These are phyloP conservation scores for Pholiota molesta DNA, from an alignment of 768 basidiomycete genomes.

Conservation along the genomic window DNA sequence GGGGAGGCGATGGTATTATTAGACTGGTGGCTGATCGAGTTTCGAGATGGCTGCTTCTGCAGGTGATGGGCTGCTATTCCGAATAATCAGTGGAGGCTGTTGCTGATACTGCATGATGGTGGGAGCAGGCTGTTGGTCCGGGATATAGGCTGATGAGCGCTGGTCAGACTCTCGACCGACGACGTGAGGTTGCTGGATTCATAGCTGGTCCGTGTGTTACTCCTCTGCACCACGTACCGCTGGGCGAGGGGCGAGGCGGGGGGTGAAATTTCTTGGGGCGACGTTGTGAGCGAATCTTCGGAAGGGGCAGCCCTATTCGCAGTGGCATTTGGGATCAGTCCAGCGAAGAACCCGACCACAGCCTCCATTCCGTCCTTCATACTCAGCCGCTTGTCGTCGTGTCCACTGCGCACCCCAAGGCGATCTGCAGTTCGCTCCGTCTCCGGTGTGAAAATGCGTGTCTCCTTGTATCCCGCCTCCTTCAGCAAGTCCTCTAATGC, in stretches of 20 bases:
- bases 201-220: slow-evolving; percentile 13
- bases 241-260: slow-evolving; percentile 34
- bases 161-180: slow-evolving; percentile 35
- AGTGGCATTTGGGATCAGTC: slow-evolving; percentile 52
- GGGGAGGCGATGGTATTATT: slow-evolving; percentile 30
- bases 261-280: slow-evolving; percentile 31
- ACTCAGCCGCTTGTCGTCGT: slow-evolving; percentile 37
- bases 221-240: slow-evolving; percentile 16
- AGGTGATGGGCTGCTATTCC: slow-evolving; percentile 16
- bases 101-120: slow-evolving; percentile 8
- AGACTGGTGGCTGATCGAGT: slow-evolving; percentile 29
- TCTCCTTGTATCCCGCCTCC: slow-evolving; percentile 93
- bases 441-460: slow-evolving; percentile 87
- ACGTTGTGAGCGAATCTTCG: slow-evolving; percentile 12
- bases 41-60: slow-evolving; percentile 24
- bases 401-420: slow-evolving; percentile 19
- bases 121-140: slow-evolving; percentile 10
- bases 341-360: slow-evolving; percentile 68
- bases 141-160: slow-evolving; percentile 13
- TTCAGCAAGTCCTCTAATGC: slow-evolving; percentile 82
- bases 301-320: slow-evolving; percentile 20
- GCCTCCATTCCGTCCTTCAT: slow-evolving; percentile 56
- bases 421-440: slow-evolving; percentile 47
- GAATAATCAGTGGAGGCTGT: slow-evolving; percentile 14
- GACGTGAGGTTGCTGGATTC: slow-evolving; percentile 34